These are phyloP conservation scores for Pythium diclinum DNA, from an alignment of 352 stramenopile species.

Conservation along the genomic window DNA sequence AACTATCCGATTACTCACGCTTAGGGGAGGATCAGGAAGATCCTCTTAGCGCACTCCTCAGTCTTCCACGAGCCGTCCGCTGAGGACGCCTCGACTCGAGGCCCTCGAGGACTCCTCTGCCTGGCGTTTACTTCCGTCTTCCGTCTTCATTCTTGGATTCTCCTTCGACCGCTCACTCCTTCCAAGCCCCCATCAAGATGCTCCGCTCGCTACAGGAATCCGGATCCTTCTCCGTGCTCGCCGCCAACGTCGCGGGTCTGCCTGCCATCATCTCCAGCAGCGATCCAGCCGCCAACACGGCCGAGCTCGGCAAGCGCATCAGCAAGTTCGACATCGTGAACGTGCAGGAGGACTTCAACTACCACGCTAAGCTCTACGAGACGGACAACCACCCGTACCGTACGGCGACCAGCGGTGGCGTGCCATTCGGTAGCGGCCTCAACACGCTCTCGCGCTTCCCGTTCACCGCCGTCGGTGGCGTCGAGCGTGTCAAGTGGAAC, in stretches of 20 bases:
- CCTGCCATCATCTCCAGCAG: constrained; percentile 47
- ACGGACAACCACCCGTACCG: constrained; percentile 11
- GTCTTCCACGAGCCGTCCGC: too few species aligned
- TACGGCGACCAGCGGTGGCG: constrained; percentile 16
- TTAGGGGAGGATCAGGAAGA: too few species aligned
- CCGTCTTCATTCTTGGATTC: too few species aligned
- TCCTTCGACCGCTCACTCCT: too few species aligned
- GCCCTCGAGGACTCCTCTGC: too few species aligned
- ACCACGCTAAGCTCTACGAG: constrained; percentile 16
- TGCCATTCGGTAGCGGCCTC: constrained; percentile 40
- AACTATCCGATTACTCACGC: too few species aligned
- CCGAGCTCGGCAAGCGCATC: constrained; percentile 47
- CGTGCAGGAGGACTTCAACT: constrained; percentile 27
- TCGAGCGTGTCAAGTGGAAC: constrained; percentile 44
- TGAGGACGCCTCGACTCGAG: too few species aligned
- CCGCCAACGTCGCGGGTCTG: constrained; percentile 45
- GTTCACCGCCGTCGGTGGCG: constrained; percentile 34
- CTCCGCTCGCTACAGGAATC: constrained; percentile 17
- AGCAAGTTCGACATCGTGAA: constrained; percentile 25
- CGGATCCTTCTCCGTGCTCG: constrained; percentile 39
- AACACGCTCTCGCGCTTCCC: constrained; percentile 45
- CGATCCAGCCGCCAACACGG: constrained; percentile 39
- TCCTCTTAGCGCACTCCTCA: too few species aligned
- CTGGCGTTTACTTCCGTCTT: too few species aligned
- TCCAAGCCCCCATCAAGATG: not conserved